Percentiles rank a stretch among this genome's conserved stretches.
These are phyloP conservation scores for Cladosporium sp. DNA, from an alignment of 2,329 filamentous ascomycete species.

Conservation along the genomic window DNA sequence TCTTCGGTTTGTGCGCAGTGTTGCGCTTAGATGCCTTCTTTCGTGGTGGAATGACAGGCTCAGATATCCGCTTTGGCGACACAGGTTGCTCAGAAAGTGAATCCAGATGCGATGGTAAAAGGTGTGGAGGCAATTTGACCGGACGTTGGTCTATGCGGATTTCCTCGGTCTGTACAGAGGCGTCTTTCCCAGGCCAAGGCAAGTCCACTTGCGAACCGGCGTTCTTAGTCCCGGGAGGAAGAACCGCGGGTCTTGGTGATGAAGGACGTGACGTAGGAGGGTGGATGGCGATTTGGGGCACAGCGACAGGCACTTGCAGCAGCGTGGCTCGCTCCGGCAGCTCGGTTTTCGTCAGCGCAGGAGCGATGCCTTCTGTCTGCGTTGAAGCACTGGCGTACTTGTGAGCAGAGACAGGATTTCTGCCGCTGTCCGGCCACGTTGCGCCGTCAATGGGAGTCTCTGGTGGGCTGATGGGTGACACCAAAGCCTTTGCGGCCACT, in stretches of 20 bases:
- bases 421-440: constrained; percentile 22
- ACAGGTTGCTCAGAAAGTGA: constrained; percentile 14
- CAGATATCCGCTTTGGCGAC: neutral
- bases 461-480: constrained; percentile 56
- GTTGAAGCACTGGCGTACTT: constrained; percentile 29
- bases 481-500: constrained; percentile 11
- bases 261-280: constrained; percentile 81
- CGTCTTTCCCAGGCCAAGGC: constrained; percentile 47
- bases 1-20: constrained; percentile 15
- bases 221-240: constrained; percentile 77
- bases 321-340: constrained; percentile 27
- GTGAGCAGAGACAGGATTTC: constrained; percentile 12
- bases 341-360: constrained; percentile 21
- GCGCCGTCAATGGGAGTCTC: constrained; percentile 53
- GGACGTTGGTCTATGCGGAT: constrained; percentile 79
- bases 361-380: constrained; percentile 28
- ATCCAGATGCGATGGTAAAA: constrained; percentile 65
- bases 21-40: constrained; percentile 6
- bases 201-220: constrained; percentile 74
- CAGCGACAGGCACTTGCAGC: constrained; percentile 27
- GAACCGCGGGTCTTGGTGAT: constrained; percentile 70
- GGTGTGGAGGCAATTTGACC: constrained; percentile 68
- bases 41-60: neutral
- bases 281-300: constrained; percentile 82
- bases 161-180: constrained; percentile 79